A percentile compares a stretch with the other conserved stretches of the same genome.
These are phyloP conservation scores for Phycomyces nitens DNA, from an alignment of 192 early-diverging fungal genomes.

Conservation along the genomic window DNA sequence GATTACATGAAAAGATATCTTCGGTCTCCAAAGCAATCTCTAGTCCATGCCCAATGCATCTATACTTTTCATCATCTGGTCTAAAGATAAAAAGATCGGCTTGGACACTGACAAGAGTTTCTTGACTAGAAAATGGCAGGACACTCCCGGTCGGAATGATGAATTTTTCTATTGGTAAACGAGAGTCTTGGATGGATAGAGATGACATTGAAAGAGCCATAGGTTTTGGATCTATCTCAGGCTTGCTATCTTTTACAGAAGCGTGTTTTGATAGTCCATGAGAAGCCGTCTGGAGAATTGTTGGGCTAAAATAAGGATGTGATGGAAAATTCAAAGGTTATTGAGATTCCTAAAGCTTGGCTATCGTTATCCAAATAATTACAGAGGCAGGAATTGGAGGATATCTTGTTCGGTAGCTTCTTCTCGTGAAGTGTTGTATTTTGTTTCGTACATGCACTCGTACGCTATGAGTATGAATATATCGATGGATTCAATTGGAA, in stretches of 20 bases:
- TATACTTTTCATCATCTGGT: background rate
- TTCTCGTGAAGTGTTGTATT: conserved; percentile 39
- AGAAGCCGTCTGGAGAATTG: background rate
- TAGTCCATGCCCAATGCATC: background rate
- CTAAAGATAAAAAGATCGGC: background rate
- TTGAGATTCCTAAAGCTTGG: no score
- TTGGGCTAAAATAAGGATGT: background rate
- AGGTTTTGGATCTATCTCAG: background rate
- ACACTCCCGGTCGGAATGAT: background rate
- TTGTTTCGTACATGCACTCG: conserved; percentile 64
- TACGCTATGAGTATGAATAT: conserved; percentile 61
- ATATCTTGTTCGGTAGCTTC: conserved; percentile 53
- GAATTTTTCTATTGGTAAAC: background rate
- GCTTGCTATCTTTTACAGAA: background rate
- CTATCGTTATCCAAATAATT: background rate
- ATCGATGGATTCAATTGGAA: conserved; percentile 31
- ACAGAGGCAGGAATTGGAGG: conserved; percentile 42
- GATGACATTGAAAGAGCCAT: background rate
- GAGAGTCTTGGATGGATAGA: no score
- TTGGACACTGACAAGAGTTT: background rate
- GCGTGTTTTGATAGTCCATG: background rate
- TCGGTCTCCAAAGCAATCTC: background rate
- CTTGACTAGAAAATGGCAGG: background rate
- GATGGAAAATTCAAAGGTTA: background rate
- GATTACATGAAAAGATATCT: background rate